These are phyloP conservation scores for Wickerhamomyces xylosicus DNA, from an alignment of 805 yeast genomes.

Conservation along the genomic window DNA sequence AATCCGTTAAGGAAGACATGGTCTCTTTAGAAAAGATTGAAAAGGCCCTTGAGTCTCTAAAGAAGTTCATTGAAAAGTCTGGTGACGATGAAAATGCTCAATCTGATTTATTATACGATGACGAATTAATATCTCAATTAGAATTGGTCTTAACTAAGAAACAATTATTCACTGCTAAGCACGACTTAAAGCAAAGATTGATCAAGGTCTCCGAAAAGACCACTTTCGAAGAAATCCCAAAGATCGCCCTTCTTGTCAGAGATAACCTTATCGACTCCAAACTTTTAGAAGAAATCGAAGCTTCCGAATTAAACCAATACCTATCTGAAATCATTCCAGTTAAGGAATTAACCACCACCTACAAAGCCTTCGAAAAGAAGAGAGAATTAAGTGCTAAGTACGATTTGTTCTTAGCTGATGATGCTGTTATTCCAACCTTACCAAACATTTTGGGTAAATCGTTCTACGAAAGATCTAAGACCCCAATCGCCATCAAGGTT, in stretches of 20 bases:
- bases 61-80: conserved; percentile 39
- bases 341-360: conserved; percentile 70
- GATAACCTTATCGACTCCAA: conserved; percentile 38
- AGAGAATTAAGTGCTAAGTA: conserved; percentile 60
- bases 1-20: conserved; percentile 1
- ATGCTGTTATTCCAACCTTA: conserved; percentile 63
- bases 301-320: conserved; percentile 19
- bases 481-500: conserved; percentile 58
- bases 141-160: conserved; percentile 57
- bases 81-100: conserved; percentile 22
- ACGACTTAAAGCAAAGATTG: conserved; percentile 26
- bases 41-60: conserved; percentile 57
- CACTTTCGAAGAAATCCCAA: conserved; percentile 26
- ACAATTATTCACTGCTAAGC: conserved; percentile 50
- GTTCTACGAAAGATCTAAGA: conserved; percentile 50
- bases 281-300: conserved; percentile 18
- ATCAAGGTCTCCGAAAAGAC: conserved; percentile 31
- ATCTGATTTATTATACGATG: conserved; percentile 49
- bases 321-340: conserved; percentile 51
- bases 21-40: conserved; percentile 24
- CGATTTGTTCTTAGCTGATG: conserved; percentile 80
- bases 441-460: conserved; percentile 79
- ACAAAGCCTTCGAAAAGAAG: conserved; percentile 81
- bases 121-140: conserved; percentile 33
- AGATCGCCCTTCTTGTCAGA: conserved; percentile 58